A percentile compares a stretch with the other conserved stretches of the same genome.
phyloP scores from a whole-genome alignment of 2,329 filamentous ascomycete species.

The Fusarium sp. region DNA sequence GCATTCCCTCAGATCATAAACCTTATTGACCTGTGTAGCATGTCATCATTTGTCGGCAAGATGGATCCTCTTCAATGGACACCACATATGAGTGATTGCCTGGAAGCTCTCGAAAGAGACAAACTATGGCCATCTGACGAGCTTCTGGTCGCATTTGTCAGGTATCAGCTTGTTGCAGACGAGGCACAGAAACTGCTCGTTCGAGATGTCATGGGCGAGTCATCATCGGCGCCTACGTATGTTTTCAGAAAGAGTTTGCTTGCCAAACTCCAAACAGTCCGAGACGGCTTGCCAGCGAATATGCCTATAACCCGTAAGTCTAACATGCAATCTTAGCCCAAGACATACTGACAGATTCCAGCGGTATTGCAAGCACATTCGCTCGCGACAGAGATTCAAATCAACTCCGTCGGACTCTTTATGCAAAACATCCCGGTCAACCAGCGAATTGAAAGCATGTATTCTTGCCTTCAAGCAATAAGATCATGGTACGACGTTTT shows the following conservation, averaged over 20 bases:
- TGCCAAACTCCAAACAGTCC: slow-evolving; percentile 42
- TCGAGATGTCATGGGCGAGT: slow-evolving; percentile 43
- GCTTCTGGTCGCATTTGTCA: slow-evolving; percentile 52
- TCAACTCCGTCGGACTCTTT: slow-evolving; percentile 48
- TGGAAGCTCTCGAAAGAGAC: slow-evolving; percentile 56
- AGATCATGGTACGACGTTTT: slow-evolving; percentile 51
- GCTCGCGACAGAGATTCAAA: slow-evolving; percentile 44
- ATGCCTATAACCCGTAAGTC: slow-evolving; percentile 44
- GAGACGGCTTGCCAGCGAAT: slow-evolving; percentile 33
- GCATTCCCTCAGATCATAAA: background rate
- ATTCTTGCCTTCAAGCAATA: slow-evolving; percentile 48
- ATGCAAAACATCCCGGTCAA: slow-evolving; percentile 44
- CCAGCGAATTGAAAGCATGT: slow-evolving; percentile 49
- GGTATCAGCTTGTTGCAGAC: slow-evolving; percentile 53
- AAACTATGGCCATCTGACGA: slow-evolving; percentile 60
- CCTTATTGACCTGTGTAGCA: slow-evolving; percentile 38
- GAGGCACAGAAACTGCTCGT: slow-evolving; percentile 48
- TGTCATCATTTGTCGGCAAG: slow-evolving; percentile 54
- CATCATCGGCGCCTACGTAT: slow-evolving; percentile 43
- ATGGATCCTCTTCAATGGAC: slow-evolving; percentile 66
- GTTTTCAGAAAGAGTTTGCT: slow-evolving; percentile 47
- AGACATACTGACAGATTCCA: slow-evolving; percentile 25
- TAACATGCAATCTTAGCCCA: no score
- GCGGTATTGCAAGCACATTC: slow-evolving; percentile 46
- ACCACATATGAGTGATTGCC: slow-evolving; percentile 65